These are phyloP conservation scores for Metrosideros polymorpha DNA, from an alignment of 441 rosid genomes.

Conservation along the genomic window DNA sequence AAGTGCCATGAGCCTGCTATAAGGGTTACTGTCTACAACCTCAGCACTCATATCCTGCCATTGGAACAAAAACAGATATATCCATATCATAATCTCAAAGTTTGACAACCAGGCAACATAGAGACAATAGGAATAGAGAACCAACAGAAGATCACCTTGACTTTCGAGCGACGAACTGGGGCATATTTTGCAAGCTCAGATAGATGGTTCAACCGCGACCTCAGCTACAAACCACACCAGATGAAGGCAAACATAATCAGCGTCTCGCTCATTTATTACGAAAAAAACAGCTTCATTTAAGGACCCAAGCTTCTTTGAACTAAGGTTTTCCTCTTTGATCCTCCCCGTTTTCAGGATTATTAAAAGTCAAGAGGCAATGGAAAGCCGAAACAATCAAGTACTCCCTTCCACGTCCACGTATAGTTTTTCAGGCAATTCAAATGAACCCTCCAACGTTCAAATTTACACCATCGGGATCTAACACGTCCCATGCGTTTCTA, in stretches of 20 bases:
- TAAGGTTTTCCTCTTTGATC: not conserved
- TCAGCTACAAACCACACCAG: conserved; percentile 36
- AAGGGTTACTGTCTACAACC: conserved; percentile 96
- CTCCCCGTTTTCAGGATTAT: not conserved
- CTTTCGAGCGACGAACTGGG: conserved; percentile 60
- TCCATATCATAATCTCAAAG: not conserved
- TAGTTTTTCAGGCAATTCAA: not conserved
- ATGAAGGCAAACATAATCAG: not conserved
- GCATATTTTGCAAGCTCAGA: conserved; percentile 37
- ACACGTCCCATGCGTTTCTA: not conserved
- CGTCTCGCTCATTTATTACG: not conserved
- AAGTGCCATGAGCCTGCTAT: conserved; percentile 98
- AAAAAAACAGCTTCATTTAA: not conserved
- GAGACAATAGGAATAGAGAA: not conserved
- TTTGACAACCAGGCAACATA: not conserved
- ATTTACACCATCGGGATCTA: not conserved
- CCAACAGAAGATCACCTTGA: conserved; percentile 42
- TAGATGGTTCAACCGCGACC: conserved; percentile 46
- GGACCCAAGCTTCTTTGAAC: not conserved
- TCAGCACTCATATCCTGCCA: conserved; percentile 92
- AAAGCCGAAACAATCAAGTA: not conserved
- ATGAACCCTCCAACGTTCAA: not conserved
- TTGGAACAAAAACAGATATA: not conserved
- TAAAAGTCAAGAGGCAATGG: not conserved
- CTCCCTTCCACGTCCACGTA: not conserved